Base-by-base conservation (phyloP, 257 asterid species). In the Coffea eugenioides region DNA sequence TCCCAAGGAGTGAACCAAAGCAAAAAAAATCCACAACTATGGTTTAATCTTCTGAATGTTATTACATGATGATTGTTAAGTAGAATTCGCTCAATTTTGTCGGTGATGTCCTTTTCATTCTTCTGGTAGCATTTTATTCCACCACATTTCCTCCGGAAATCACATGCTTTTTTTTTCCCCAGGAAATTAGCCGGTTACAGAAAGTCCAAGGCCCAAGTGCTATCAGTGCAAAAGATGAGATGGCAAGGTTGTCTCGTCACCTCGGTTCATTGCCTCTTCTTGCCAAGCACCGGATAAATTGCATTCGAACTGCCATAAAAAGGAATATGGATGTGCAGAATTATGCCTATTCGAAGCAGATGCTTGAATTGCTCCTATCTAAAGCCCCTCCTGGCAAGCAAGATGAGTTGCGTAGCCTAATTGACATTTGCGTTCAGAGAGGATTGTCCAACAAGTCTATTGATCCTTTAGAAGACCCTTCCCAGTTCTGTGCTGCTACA, bases 271-370 rank as follows among this genome's bases (percentile, higher is more conserved):
- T 96, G 84, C 98, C 99, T 57, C 98, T 94, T 83, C 95, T 88
- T 46, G 98, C 97, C 56, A 94, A 96, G 90, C 98, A 96, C 95
- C 85, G 98, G 86, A 94, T 96, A 85, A 91, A 91, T 84, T 96
- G 98, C 85, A 88, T 96, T 21, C 87, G 98, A 51, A 96, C 99
- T 48, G 99, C 99, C 83, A 96, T 96, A 71, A 96, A 92, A 81
- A 89, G 97, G 86, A 96, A 96, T 86, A 96, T 94, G 99, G 99
- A 96, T 82, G 97, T 96, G 46, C 99, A 96, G 85, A 96, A 96
- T 83, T 96, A 84, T 49, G 99, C 81, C n/a, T 96, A 96, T 81
- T 80, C 97, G 81, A 96, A 96, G 80, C 98, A 96, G 87, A 96
- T 96, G 99, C 97, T 96, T 34, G 99, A 96, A 79, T 83, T 94